Base-by-base conservation (phyloP, 1,284 basidiomycete species). In the Trichosporon sp. region DNA sequence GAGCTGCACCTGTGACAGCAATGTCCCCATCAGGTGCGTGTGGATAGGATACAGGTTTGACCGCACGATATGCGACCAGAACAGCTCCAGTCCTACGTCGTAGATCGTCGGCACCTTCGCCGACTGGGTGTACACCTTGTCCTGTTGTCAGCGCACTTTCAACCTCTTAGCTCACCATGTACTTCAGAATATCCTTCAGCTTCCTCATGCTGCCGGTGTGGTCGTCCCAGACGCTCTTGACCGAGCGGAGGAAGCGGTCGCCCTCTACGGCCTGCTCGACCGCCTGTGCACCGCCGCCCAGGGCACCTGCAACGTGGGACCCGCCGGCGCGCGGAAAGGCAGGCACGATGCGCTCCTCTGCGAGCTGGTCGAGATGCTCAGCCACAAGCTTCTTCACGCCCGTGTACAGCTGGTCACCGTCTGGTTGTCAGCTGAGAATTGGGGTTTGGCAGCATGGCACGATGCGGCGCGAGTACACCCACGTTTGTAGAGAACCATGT, bases 211-310 rank as follows among this genome's bases (percentile, higher is more conserved):
- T 94, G 12, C 91, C 90, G 5, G 88, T 90, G 83, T 99, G 96
- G 81, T 98, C 95, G 73, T 96, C 92, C 96, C 97, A 99, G 1
- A 96, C 91, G 63, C 88, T 88, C 78, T 90, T 89, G 72, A 98
- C 78, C 12, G 93, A 91, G 79, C 92, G 94, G 78, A 98, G 85
- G 71, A 98, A 88, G 64, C 90, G 85, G 80, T 98, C 96, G 0
- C 91, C 91, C 79, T 95, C 93, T 76, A 86, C 79, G 35, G 76
- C 82, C 64, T 79, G 71, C 71, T 82, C 83, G 21, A 83, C 78
- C 1, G 80, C 77, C 67, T 83, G 74, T 59, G 78, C 81, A 10
- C 81, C 80, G 35, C 80, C 78, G 11, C 79, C 79, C 4, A 78
- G 68, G 54, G 75, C 77, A 6, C 77, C 78, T 14, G 77, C 73